These are phyloP conservation scores for Sporisorium iseilematis-ciliati DNA, from an alignment of 1,284 basidiomycete species.

Conservation along the genomic window DNA sequence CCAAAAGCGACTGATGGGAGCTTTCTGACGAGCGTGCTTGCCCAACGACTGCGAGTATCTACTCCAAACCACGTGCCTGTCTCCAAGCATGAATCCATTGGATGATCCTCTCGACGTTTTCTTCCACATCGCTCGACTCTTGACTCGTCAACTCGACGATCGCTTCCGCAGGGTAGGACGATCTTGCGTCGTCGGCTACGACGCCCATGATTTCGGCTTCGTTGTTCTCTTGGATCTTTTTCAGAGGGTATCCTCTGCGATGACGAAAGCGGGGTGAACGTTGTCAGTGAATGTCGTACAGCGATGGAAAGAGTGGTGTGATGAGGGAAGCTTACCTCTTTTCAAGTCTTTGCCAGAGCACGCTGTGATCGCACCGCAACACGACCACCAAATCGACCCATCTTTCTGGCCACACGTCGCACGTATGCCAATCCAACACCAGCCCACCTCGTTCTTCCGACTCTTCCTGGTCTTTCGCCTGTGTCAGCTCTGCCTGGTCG, in stretches of 20 bases:
- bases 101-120: constrained; percentile 85
- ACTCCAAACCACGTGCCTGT: constrained; percentile 72
- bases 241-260: constrained; percentile 82
- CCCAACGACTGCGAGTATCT: not conserved
- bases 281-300: not conserved
- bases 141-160: constrained; percentile 88
- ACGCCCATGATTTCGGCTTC: constrained; percentile 98
- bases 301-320: too few relatives aligned
- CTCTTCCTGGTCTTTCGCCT: constrained; percentile 39
- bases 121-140: constrained; percentile 82
- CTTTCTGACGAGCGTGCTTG: too few relatives aligned
- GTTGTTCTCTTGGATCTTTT: constrained; percentile 98
- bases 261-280: not conserved
- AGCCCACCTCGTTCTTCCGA: constrained; percentile 74
- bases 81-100: constrained; percentile 87
- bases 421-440: constrained; percentile 97
- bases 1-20: too few relatives aligned
- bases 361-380: constrained; percentile 86
- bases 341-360: constrained; percentile 93
- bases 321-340: constrained; percentile 76
- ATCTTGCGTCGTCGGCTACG: constrained; percentile 86
- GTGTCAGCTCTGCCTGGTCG: constrained; percentile 12
- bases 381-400: constrained; percentile 99
- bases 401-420: constrained; percentile 91
- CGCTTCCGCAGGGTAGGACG: constrained; percentile 85